Evolutionary conservation across 202 grass and related monocot species (phyloP), one percentile per base, ranked within the genome.

Genomic region (Musa balbisiana): DNA sequence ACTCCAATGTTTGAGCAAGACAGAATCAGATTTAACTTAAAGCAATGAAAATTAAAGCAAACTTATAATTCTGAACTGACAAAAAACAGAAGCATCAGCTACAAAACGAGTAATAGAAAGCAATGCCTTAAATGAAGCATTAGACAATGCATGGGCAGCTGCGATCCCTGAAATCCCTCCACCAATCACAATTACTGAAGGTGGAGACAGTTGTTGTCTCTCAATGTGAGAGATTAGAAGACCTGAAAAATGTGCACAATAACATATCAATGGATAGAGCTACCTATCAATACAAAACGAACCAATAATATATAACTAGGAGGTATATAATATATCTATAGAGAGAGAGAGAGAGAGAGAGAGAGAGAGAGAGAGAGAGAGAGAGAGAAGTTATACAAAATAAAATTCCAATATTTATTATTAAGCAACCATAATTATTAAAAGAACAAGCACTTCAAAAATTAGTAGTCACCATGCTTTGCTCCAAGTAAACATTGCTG

Each of bases 91-190:
- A 80, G 56, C 33, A 49, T 81, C 53, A 71, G 73, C 23, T 77
- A 85, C 77, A 75, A 66, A 69, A 10, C 24, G 24, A 14, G 53
- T 27, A 22, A 73, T 81, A 65, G 14, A 79, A 55, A 25, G 80
- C 19, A 75, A 11, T 85, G 92, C 94, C 89, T 92, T 92, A 77
- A 99, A 85, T 21, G 89, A 93, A 87, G 88, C 85, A 99, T 95
- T 92, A 60, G 75, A 85, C 80, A 99, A 78, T 21, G 89, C 84
- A 64, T 82, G 85, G 51, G 95, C 91, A 69, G 91, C 89, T 79
- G 95, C 83, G 49, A 99, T 94, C 52, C 95, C 95, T 67, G 95
- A 95, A 90, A 99, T 99, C 10, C 95, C 95, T 66, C 88, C 91
- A 83, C 91, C 95, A 79, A 99, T 88, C 74, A 99, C 95, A 85